Conservation (phyloP, 1,139 yeast genomes). For the Ashbya aceris region DNA sequence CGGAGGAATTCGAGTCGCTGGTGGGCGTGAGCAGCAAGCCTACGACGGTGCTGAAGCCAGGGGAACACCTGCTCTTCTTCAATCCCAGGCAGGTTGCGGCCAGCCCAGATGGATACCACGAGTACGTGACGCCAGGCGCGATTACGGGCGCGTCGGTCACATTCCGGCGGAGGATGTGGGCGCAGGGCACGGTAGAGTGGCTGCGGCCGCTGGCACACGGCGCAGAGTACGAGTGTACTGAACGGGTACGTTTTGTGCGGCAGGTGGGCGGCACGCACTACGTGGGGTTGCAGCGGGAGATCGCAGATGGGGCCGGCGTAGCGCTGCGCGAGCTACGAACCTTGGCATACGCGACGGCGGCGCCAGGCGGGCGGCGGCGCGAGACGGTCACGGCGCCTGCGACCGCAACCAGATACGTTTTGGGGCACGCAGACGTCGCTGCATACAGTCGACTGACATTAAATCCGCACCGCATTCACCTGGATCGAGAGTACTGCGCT, state of each 20-base stretch:
- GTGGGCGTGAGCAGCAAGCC: too few relatives aligned
- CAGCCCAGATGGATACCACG: slow-evolving; percentile 73
- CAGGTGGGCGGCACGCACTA: slow-evolving; percentile 33
- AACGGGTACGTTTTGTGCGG: slow-evolving; percentile 35
- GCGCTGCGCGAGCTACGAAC: slow-evolving; percentile 29
- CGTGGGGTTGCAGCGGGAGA: slow-evolving; percentile 38
- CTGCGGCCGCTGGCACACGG: slow-evolving; percentile 33
- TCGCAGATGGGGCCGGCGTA: slow-evolving; percentile 19
- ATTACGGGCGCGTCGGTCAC: slow-evolving; percentile 12
- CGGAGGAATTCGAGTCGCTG: too few relatives aligned
- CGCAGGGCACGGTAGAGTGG: slow-evolving; percentile 51
- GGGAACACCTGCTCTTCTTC: slow-evolving; percentile 61
- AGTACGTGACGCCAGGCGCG: slow-evolving; percentile 59
- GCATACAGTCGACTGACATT: slow-evolving; percentile 67
- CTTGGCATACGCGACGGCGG: slow-evolving; percentile 28
- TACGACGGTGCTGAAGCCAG: slow-evolving; percentile 23
- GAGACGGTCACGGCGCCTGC: slow-evolving; percentile 6
- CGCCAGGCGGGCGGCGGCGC: slow-evolving; percentile 2
- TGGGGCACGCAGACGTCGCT: slow-evolving; percentile 32
- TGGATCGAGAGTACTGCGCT: slow-evolving; percentile 46
- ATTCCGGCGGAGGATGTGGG: slow-evolving; percentile 72
- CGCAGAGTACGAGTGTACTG: slow-evolving; percentile 36
- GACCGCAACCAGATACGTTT: slow-evolving; percentile 8
- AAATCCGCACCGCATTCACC: slow-evolving; percentile 79
- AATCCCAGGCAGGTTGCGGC: slow-evolving; percentile 45